Base-by-base conservation (phyloP, 495 filamentous ascomycete species). In the Xylaria grammica region DNA sequence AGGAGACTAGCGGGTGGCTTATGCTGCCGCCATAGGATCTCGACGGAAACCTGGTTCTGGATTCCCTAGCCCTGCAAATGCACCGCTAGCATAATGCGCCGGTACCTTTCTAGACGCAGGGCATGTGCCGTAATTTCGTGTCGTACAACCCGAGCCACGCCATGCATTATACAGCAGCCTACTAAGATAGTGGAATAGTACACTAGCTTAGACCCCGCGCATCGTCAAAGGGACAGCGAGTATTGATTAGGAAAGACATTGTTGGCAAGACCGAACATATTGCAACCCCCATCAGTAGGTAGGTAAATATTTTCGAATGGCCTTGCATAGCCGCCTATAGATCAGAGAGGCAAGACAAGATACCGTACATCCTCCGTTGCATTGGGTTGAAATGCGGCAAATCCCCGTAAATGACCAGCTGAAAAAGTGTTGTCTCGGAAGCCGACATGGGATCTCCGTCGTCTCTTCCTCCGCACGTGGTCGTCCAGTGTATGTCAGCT, bases 191-290 rank as follows among this genome's bases (percentile, higher is more conserved):
- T n/a, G n/a, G n/a, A n/a, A n/a, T n/a, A 34, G 34, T 49, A 44
- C 27, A 58, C 54, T 50, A 50, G 24, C 27, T 30, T 56, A 32
- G 36, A 49, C 26, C 56, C 38, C 50, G 17, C 49, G 40, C 50
- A 44, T 55, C 20, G 38, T 38, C 60, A 48, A 63, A 63, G 60
- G 60, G 60, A 54, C 60, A 63, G n/a, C 42, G 26, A 19, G 38
- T 36, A 55, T 63, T 38, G 38, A 63, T 55, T 55, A 27, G 50
- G 60, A 52, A 54, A 55, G 24, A 53, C 36, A 42, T 11, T 29
- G 48, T 20, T 36, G 36, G 49, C 24, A 10, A 45, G 26, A n/a
- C 15, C 26, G 36, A 62, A 24, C 40, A 44, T 6, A 34, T 30
- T 54, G 8, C 60, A 45, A 7, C 50, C 36, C 27, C 36, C 27